Evolutionary conservation across 1,284 basidiomycete genomes (phyloP).

Genomic region (Veloboletus limbatus): DNA sequence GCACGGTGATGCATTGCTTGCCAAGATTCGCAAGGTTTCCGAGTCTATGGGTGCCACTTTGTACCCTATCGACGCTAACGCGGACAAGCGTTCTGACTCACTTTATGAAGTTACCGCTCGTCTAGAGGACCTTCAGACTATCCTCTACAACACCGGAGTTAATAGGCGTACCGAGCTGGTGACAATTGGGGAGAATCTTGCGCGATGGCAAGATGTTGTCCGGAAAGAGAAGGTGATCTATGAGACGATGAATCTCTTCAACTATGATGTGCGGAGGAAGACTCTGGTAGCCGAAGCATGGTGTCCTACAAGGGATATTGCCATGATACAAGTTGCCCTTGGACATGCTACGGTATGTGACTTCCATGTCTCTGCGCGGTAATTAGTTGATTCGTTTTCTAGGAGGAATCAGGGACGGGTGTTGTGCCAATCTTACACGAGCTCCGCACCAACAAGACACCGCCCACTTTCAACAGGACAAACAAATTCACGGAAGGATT

Average conservation of each 20-base stretch:
- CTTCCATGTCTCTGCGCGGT: conserved; percentile 1
- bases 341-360: conserved; percentile 81
- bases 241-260: conserved; percentile 92
- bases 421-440: conserved; percentile 93
- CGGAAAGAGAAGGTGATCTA: conserved; percentile 95
- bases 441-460: conserved; percentile 85
- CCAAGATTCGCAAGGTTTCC: conserved; percentile 98
- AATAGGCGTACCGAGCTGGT: conserved; percentile 85
- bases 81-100: conserved; percentile 88
- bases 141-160: conserved; percentile 87
- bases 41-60: conserved; percentile 98
- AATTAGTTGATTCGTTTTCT: conserved; percentile 5
- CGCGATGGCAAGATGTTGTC: conserved; percentile 93
- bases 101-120: conserved; percentile 86
- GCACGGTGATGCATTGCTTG: conserved; percentile 88
- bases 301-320: conserved; percentile 92
- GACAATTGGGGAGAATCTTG: conserved; percentile 82
- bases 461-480: conserved; percentile 93
- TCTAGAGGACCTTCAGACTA: conserved; percentile 90
- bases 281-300: conserved; percentile 98
- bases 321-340: conserved; percentile 84
- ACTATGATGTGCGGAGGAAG: conserved; percentile 91
- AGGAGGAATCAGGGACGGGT: conserved; percentile 92
- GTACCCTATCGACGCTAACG: conserved; percentile 94
- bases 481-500: conserved; percentile 98